Base-by-base conservation (phyloP, 208 protist species). In the Angomonas deanei region DNA sequence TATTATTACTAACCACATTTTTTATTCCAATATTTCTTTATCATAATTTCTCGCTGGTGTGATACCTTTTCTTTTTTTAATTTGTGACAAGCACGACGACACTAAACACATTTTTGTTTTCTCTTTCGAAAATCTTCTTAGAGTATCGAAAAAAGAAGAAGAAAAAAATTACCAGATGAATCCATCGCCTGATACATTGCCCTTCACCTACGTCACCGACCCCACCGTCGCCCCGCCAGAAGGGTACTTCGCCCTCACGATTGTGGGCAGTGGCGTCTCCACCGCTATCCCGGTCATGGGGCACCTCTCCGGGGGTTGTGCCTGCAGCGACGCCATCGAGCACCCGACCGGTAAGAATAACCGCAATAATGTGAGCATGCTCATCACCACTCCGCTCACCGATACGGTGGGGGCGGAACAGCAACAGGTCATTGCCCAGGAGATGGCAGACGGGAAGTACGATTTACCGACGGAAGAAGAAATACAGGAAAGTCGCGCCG, bases 231-330 rank as follows among this genome's bases (percentile, higher is more conserved):
- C 74, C 26, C 69, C 76, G 8, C 46, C 74, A 15, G n/a, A 53
- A 19, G 72, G 70, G 31, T 74, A 68, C 60, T 74, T 82, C 58
- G 66, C 21, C 13, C 50, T 82, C 53, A 84, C 70, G 19, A 49
- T 96, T 47, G 90, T 93, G 8, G 87, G 87, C 47, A 86, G 81
- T 27, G 90, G 90, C 48, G 84, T 86, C n/a, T 92, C 86, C 13
- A 93, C 83, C 0, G 90, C 67, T 26, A 66, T 96, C 2, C 90
- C 90, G 10, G 87, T 96, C 3, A 86, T 93, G 70, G 90, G 90
- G 13, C 87, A 96, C 58, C 23, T 91, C n/a, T 68, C 68, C 34
- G 57, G 36, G 24, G 42, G 59, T 53, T 96, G 90, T 55, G 86
- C 84, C 11, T 96, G 90, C 58, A 78, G 66, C 19, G 76, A 87